These are phyloP conservation scores for Curvularia lunata DNA, from an alignment of 2,329 filamentous ascomycete species.

Conservation along the genomic window DNA sequence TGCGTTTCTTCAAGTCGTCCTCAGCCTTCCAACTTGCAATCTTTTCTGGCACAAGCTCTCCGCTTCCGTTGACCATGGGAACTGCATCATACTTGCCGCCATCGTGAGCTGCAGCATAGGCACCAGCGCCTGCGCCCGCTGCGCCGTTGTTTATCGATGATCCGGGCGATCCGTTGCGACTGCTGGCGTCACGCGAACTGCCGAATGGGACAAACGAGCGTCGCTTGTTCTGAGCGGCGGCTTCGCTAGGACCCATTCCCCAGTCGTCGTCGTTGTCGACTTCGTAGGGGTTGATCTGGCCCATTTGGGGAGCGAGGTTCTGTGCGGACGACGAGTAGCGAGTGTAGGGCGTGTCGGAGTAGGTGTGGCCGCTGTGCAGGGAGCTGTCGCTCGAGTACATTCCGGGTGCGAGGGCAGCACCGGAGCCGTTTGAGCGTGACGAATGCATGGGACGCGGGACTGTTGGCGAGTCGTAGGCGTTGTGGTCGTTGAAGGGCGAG, in stretches of 20 bases:
- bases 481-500: constrained; percentile 36
- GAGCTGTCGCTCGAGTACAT: constrained; percentile 51
- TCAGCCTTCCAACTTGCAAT: constrained; percentile 64
- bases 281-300: constrained; percentile 73
- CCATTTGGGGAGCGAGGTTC: constrained; percentile 46
- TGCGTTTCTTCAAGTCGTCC: constrained; percentile 54
- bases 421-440: constrained; percentile 29
- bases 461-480: constrained; percentile 32
- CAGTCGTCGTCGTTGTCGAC: constrained; percentile 91
- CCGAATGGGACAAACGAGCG: constrained; percentile 67
- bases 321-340: constrained; percentile 57
- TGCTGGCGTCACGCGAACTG: constrained; percentile 51
- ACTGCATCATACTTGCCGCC: constrained; percentile 65
- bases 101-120: constrained; percentile 34
- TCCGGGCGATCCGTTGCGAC: constrained; percentile 48
- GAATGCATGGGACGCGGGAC: constrained; percentile 33
- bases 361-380: constrained; percentile 52
- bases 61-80: constrained; percentile 32
- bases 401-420: constrained; percentile 38
- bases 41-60: constrained; percentile 62
- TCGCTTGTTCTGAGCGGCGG: constrained; percentile 55
- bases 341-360: constrained; percentile 71
- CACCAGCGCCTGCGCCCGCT: constrained; percentile 49
- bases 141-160: constrained; percentile 43
- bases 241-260: constrained; percentile 63